A percentile compares a stretch with the other conserved stretches of the same genome.
Conservation (phyloP, 129 eudicot genomes). For the Daucus carota region DNA sequence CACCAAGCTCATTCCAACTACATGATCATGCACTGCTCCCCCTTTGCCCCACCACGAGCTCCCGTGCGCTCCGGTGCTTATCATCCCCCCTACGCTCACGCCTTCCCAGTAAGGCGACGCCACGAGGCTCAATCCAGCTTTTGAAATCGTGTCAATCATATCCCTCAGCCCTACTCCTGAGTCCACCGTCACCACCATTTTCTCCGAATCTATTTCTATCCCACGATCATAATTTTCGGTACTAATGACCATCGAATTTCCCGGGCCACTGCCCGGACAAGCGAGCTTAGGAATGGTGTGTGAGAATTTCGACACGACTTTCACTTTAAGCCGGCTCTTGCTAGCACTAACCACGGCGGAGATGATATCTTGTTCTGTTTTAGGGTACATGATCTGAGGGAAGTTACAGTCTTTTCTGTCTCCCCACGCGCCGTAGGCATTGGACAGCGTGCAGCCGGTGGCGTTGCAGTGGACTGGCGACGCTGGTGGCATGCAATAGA, state of each 20-base stretch:
- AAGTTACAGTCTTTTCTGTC: slow-evolving; percentile 54
- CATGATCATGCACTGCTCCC: slow-evolving; percentile 47
- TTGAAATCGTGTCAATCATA: slow-evolving; percentile 40
- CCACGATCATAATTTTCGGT: slow-evolving; percentile 42
- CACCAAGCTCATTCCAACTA: slow-evolving; percentile 29
- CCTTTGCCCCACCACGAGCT: slow-evolving; percentile 92
- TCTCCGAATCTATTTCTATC: slow-evolving; percentile 29
- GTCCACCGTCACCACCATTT: slow-evolving; percentile 52
- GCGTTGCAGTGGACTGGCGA: slow-evolving; percentile 30
- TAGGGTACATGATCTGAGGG: slow-evolving; percentile 42
- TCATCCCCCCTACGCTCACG: slow-evolving; percentile 62
- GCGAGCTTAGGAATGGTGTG: slow-evolving; percentile 82
- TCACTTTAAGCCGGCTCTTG: slow-evolving; percentile 41
- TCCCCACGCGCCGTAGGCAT: slow-evolving; percentile 72
- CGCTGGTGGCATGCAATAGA: slow-evolving; percentile 47
- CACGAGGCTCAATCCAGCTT: slow-evolving; percentile 53
- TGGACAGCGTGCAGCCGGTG: slow-evolving; percentile 54
- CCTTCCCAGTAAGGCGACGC: slow-evolving; percentile 91
- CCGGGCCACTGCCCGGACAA: slow-evolving; percentile 30
- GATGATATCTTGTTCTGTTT: slow-evolving; percentile 54
- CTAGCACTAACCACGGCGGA: slow-evolving; percentile 46
- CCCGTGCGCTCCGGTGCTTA: slow-evolving; percentile 79
- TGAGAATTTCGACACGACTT: slow-evolving; percentile 69
- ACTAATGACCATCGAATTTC: slow-evolving; percentile 39
- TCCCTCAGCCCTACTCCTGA: slow-evolving; percentile 57